These are phyloP conservation scores for Ceratocystis destructans DNA, from an alignment of 2,329 filamentous ascomycete species.

Conservation along the genomic window DNA sequence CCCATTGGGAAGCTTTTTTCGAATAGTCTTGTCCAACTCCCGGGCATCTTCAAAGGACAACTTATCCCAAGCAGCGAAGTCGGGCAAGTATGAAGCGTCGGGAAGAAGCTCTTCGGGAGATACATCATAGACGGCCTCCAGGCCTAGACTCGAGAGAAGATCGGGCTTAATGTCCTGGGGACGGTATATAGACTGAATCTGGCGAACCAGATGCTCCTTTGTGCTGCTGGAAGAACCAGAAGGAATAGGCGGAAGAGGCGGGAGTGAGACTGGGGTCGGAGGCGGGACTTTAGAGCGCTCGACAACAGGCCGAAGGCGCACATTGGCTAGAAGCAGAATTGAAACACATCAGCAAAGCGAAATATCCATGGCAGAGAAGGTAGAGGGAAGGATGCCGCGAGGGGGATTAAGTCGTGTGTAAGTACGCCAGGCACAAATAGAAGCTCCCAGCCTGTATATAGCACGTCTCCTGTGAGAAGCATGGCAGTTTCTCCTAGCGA, in stretches of 20 bases:
- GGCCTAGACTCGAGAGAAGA: conserved; percentile 44
- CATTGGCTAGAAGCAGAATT: conserved; percentile 12
- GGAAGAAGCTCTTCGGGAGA: conserved; percentile 39
- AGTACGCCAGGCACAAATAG: no score
- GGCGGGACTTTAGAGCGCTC: conserved; percentile 41
- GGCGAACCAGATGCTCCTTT: conserved; percentile 31
- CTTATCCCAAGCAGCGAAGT: conserved; percentile 39
- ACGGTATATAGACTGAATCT: conserved; percentile 42
- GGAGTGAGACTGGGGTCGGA: conserved; percentile 41
- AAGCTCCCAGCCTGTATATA: no score
- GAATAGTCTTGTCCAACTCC: conserved; percentile 36
- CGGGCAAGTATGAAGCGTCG: conserved; percentile 38
- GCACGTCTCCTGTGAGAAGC: not conserved
- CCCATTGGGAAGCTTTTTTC: conserved; percentile 38
- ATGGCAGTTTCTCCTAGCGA: not conserved
- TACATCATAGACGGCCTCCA: conserved; percentile 40
- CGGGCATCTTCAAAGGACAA: conserved; percentile 37
- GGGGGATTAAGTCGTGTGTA: no score
- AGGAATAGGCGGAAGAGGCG: conserved; percentile 25
- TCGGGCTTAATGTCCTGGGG: conserved; percentile 35
- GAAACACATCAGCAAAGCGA: not conserved
- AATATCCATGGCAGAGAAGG: not conserved
- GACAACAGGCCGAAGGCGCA: conserved; percentile 23
- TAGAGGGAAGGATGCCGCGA: not conserved
- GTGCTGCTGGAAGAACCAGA: conserved; percentile 21